Percentiles rank a stretch among this genome's conserved stretches.
These are phyloP conservation scores for Cercospora sesami DNA, from an alignment of 2,329 filamentous ascomycete species.

Conservation along the genomic window DNA sequence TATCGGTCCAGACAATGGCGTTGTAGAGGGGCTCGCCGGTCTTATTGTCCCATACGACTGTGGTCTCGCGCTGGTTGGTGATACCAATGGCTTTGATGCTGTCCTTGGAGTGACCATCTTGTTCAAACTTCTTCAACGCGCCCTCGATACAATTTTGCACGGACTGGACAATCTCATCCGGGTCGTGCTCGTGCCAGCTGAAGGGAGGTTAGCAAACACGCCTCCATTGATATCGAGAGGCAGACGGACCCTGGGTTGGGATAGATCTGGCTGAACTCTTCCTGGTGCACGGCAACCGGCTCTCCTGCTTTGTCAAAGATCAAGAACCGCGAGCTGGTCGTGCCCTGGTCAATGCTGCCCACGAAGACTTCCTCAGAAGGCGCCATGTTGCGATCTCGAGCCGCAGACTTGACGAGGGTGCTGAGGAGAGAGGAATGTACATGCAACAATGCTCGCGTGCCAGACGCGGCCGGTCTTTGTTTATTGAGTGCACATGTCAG, in stretches of 20 bases:
- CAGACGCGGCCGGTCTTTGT: slow-evolving; percentile 17
- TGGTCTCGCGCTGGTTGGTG: slow-evolving; percentile 88
- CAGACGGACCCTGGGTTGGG: slow-evolving; percentile 74
- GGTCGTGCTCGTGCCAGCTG: slow-evolving; percentile 90
- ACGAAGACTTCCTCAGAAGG: slow-evolving; percentile 62
- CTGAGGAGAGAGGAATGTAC: not conserved
- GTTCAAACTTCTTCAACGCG: slow-evolving; percentile 69
- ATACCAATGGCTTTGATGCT: slow-evolving; percentile 79
- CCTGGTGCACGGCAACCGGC: slow-evolving; percentile 78
- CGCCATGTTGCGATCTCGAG: slow-evolving; percentile 25
- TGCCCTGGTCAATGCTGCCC: slow-evolving; percentile 87
- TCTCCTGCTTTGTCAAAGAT: slow-evolving; percentile 81
- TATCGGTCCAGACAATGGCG: slow-evolving; percentile 89
- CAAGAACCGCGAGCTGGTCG: slow-evolving; percentile 84
- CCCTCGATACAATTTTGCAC: slow-evolving; percentile 78
- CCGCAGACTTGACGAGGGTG: not conserved
- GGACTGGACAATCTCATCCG: slow-evolving; percentile 70
- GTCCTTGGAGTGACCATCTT: slow-evolving; percentile 65
- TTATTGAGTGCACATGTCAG: slow-evolving; percentile 16
- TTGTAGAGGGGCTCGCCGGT: slow-evolving; percentile 81
- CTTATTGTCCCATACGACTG: slow-evolving; percentile 76
- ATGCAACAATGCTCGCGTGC: slow-evolving; percentile 17
- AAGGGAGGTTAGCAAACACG: slow-evolving; percentile 14
- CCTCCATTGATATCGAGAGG: not conserved
- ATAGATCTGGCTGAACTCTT: slow-evolving; percentile 83